These are phyloP conservation scores for Zygotorulaspora mrakii DNA, from an alignment of 1,139 yeast species.

Conservation along the genomic window DNA sequence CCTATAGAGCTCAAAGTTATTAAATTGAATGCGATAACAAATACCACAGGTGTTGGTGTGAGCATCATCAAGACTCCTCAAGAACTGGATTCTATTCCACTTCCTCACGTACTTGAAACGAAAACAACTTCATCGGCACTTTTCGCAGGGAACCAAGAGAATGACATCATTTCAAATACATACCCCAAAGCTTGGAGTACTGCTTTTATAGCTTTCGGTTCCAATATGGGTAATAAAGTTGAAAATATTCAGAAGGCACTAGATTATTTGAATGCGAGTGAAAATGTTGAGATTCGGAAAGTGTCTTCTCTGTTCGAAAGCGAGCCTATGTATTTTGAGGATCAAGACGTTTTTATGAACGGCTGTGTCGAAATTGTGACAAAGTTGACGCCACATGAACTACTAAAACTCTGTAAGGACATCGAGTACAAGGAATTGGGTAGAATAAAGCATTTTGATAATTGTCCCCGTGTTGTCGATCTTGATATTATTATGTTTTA, in stretches of 20 bases:
- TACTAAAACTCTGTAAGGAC: slow-evolving; percentile 59
- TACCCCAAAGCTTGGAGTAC: slow-evolving; percentile 40
- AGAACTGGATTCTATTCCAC: slow-evolving; percentile 32
- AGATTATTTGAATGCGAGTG: slow-evolving; percentile 41
- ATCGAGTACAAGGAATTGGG: slow-evolving; percentile 71
- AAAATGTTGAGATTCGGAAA: slow-evolving; percentile 46
- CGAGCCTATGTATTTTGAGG: slow-evolving; percentile 84
- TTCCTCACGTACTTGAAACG: slow-evolving; percentile 1
- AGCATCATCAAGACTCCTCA: slow-evolving; percentile 50
- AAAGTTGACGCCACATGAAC: slow-evolving; percentile 54
- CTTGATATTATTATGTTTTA: slow-evolving; percentile 72
- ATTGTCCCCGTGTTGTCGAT: slow-evolving; percentile 90
- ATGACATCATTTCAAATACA: not conserved
- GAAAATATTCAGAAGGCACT: slow-evolving; percentile 59
- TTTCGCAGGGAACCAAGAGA: too few relatives aligned
- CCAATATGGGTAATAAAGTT: slow-evolving; percentile 74
- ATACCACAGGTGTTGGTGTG: slow-evolving; percentile 89
- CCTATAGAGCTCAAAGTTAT: slow-evolving; percentile 60
- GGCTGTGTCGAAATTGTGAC: slow-evolving; percentile 72
- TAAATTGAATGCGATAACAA: slow-evolving; percentile 85
- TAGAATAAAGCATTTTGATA: slow-evolving; percentile 75
- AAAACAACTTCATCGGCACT: too few relatives aligned
- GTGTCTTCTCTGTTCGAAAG: slow-evolving; percentile 82
- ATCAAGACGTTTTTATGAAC: slow-evolving; percentile 79
- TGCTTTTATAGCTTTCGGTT: slow-evolving; percentile 83